Conservation (phyloP, 176 grass and related monocot species). For the Cenchrus americanus region DNA sequence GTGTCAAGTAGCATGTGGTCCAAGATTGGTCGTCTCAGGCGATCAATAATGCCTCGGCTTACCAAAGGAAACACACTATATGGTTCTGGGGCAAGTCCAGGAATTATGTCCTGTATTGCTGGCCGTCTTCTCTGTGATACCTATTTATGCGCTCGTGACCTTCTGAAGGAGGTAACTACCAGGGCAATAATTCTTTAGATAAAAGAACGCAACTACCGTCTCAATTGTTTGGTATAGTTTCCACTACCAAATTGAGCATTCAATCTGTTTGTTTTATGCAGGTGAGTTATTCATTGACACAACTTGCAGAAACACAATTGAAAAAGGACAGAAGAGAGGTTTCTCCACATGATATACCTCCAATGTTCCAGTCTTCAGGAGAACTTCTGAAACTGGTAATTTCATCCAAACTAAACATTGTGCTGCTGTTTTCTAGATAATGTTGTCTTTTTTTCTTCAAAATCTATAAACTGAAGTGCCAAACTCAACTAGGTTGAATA, state of each 20-base stretch:
- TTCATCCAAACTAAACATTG: slow-evolving; percentile 30
- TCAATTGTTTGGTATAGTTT: slow-evolving; percentile 3
- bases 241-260: neutral
- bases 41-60: slow-evolving; percentile 85
- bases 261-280: slow-evolving; percentile 45
- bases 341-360: slow-evolving; percentile 87
- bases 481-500: slow-evolving; percentile 73
- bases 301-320: slow-evolving; percentile 93
- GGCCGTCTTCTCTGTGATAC: slow-evolving; percentile 97
- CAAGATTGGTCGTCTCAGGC: slow-evolving; percentile 92
- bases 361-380: slow-evolving; percentile 75
- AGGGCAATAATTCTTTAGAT: slow-evolving; percentile 2
- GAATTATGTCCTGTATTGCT: slow-evolving; percentile 97
- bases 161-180: slow-evolving; percentile 76
- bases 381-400: slow-evolving; percentile 82
- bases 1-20: slow-evolving; percentile 92
- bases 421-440: slow-evolving; percentile 17
- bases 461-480: slow-evolving; percentile 42
- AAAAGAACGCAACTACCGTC: neutral
- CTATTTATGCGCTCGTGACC: slow-evolving; percentile 92
- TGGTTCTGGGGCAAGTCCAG: slow-evolving; percentile 93
- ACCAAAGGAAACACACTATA: slow-evolving; percentile 87
- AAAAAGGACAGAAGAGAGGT: slow-evolving; percentile 83
- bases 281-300: slow-evolving; percentile 98
- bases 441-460: neutral